phyloP scores from a whole-genome alignment of 2,329 filamentous ascomycete genomes.

The Colletotrichum magnum region DNA sequence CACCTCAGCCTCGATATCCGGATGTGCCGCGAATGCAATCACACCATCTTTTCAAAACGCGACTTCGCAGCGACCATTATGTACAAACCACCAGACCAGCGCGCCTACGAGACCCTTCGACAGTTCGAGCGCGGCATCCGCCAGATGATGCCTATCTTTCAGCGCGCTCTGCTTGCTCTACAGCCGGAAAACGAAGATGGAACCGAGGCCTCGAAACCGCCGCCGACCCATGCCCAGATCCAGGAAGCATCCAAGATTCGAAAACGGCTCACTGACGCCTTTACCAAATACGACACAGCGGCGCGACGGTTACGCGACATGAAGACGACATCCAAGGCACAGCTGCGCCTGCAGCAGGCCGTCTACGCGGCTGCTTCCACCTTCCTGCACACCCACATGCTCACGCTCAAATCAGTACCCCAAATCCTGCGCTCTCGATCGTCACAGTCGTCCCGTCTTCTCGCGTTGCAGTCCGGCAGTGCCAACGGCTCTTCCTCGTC shows the following conservation, averaged over 20 bases:
- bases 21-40: conserved; percentile 91
- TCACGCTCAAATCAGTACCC: conserved; percentile 84
- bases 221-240: conserved; percentile 76
- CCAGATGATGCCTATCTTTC: conserved; percentile 85
- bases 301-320: conserved; percentile 86
- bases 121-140: conserved; percentile 92
- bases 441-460: conserved; percentile 46
- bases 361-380: conserved; percentile 86
- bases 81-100: conserved; percentile 80
- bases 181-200: conserved; percentile 67
- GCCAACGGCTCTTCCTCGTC: conserved; percentile 53
- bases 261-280: conserved; percentile 90
- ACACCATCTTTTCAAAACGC: conserved; percentile 73
- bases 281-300: conserved; percentile 87
- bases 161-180: conserved; percentile 79
- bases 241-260: conserved; percentile 90
- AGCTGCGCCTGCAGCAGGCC: conserved; percentile 82
- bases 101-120: conserved; percentile 84
- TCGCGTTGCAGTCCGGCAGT: conserved; percentile 50
- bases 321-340: conserved; percentile 78
- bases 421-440: conserved; percentile 70
- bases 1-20: conserved; percentile 84
- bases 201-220: conserved; percentile 51
- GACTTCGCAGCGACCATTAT: conserved; percentile 82
- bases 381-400: conserved; percentile 92